Conservation (phyloP, 306 rosid genomes). For the Canavalia ensiformis region DNA sequence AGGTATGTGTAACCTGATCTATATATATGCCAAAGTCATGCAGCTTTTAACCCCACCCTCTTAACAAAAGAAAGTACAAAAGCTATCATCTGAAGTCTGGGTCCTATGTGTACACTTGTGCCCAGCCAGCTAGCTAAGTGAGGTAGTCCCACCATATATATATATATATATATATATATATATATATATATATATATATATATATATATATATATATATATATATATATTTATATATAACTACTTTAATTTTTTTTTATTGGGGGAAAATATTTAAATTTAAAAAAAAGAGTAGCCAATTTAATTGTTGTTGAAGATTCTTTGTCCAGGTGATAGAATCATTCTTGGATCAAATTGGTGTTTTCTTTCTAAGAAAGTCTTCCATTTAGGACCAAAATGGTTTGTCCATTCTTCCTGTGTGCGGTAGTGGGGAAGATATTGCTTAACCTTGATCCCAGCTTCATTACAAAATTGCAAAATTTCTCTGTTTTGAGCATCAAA, state of each 20-base stretch:
- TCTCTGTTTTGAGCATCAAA: slow-evolving; percentile 73
- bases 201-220: background rate
- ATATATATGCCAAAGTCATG: slow-evolving; percentile 51
- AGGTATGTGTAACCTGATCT: slow-evolving; percentile 47
- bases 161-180: background rate
- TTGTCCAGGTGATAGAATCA: slow-evolving; percentile 86
- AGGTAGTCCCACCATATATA: slow-evolving; percentile 37
- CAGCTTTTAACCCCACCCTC: slow-evolving; percentile 51
- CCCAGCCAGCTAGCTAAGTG: slow-evolving; percentile 45
- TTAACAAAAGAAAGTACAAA: slow-evolving; percentile 46
- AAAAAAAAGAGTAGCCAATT: background rate
- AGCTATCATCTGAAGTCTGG: slow-evolving; percentile 35
- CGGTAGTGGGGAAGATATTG: slow-evolving; percentile 81
- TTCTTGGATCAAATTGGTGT: slow-evolving; percentile 77
- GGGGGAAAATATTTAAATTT: background rate
- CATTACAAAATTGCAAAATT: slow-evolving; percentile 67
- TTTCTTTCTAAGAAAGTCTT: slow-evolving; percentile 62
- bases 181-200: background rate
- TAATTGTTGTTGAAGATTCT: slow-evolving; percentile 66
- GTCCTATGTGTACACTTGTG: slow-evolving; percentile 46
- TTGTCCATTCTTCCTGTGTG: slow-evolving; percentile 69
- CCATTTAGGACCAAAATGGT: slow-evolving; percentile 90
- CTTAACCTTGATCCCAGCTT: slow-evolving; percentile 70
- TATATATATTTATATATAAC: background rate
- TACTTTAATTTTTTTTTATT: background rate